Conservation (phyloP, 495 filamentous ascomycete species). For the Hypoxylon lenormandii region DNA sequence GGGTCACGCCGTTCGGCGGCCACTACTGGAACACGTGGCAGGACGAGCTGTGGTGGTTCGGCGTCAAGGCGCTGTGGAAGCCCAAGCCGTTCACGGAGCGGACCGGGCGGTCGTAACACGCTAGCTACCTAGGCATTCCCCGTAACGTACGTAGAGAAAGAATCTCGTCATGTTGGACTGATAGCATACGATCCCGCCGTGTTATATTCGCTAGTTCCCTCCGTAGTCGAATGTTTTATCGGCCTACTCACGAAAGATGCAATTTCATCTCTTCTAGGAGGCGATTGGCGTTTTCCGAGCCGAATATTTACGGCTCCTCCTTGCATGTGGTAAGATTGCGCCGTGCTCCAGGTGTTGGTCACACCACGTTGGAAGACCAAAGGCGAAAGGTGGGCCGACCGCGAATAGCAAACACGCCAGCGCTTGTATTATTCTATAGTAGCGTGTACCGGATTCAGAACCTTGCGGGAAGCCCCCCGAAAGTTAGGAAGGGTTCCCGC, state of each 20-base stretch:
- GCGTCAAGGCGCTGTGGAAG: slow-evolving; percentile 52
- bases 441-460: background rate
- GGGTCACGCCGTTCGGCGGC: slow-evolving; percentile 49
- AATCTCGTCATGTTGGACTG: slow-evolving; percentile 14
- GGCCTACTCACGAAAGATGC: no score
- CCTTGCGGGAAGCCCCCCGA: background rate
- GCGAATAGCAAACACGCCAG: background rate
- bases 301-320: slow-evolving; percentile 1
- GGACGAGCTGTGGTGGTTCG: slow-evolving; percentile 55
- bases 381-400: background rate
- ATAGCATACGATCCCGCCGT: slow-evolving; percentile 6
- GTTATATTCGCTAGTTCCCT: background rate
- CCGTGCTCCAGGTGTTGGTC: slow-evolving; percentile 17
- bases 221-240: no score
- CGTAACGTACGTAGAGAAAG: background rate
- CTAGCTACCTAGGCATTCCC: no score
- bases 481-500: background rate
- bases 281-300: background rate
- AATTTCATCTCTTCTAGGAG: no score
- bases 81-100: slow-evolving; percentile 32
- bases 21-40: slow-evolving; percentile 56
- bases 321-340: slow-evolving; percentile 5
- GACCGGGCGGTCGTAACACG: slow-evolving; percentile 17
- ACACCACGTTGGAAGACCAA: slow-evolving; percentile 9
- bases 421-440: background rate